A percentile compares a stretch with the other conserved stretches of the same genome.
Evolutionary conservation across 2,329 filamentous ascomycete species (phyloP).

Genomic region (Calonectria pseudoreteaudii): DNA sequence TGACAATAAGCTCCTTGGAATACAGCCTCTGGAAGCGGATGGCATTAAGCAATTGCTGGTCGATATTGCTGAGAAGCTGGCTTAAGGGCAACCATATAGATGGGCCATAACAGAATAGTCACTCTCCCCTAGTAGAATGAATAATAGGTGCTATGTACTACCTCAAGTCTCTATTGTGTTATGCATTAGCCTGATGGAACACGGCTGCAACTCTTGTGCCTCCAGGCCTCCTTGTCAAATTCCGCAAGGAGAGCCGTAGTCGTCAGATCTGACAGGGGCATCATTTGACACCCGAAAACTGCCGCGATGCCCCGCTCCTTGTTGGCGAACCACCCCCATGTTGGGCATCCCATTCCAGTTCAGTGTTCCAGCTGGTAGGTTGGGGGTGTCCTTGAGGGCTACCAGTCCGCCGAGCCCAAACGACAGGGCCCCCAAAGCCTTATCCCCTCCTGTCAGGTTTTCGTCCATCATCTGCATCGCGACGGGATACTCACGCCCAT

Average conservation of each 20-base stretch:
- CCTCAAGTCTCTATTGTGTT: no score
- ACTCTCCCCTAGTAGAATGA: no score
- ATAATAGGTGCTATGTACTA: no score
- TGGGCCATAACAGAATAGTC: neutral
- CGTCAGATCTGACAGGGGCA: neutral
- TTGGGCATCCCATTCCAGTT: constrained; percentile 3
- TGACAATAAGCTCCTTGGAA: neutral
- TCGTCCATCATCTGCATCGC: neutral
- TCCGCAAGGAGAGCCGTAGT: neutral
- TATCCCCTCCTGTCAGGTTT: constrained; percentile 5
- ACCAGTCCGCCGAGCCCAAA: constrained; percentile 5
- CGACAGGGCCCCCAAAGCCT: neutral
- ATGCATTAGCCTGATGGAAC: no score
- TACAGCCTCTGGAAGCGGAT: neutral
- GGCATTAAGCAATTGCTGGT: neutral
- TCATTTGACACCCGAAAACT: neutral
- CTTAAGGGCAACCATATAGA: neutral
- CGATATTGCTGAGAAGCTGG: neutral
- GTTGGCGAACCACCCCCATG: neutral
- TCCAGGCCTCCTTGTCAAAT: neutral
- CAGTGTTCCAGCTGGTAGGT: neutral
- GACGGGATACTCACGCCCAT: constrained; percentile 1
- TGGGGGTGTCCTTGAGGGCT: neutral
- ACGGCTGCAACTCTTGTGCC: neutral
- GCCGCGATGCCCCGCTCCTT: neutral